These are phyloP conservation scores for Uncinocarpus reesii DNA, from an alignment of 2,329 filamentous ascomycete genomes.

Conservation along the genomic window DNA sequence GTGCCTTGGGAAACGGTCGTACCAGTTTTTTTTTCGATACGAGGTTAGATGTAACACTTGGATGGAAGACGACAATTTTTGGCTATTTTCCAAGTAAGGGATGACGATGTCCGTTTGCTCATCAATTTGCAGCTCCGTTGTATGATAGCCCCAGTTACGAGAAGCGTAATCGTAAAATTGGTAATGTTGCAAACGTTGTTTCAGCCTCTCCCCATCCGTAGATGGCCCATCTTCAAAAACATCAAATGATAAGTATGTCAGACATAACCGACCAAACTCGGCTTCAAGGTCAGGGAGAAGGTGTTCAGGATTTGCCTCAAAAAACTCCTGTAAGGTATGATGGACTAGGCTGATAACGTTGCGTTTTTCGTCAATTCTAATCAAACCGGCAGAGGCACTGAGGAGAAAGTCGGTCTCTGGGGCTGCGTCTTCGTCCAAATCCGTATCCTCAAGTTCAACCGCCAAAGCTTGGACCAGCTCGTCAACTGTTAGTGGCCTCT, in stretches of 20 bases:
- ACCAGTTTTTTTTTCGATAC: constrained; percentile 9
- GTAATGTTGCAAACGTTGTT: constrained; percentile 9
- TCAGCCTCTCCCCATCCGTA: constrained; percentile 3
- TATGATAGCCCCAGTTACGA: constrained; percentile 11
- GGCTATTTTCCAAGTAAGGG: constrained; percentile 2
- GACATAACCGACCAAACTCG: constrained; percentile 15
- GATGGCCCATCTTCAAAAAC: constrained; percentile 14
- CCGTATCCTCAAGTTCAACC: constrained; percentile 8
- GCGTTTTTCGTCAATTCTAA: constrained; percentile 14
- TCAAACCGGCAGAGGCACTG: constrained; percentile 15
- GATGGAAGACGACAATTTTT: constrained; percentile 9
- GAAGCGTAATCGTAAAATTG: constrained; percentile 13
- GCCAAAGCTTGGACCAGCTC: constrained; percentile 15
- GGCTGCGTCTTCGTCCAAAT: constrained; percentile 8
- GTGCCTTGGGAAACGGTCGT: constrained; percentile 7
- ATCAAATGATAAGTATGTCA: constrained; percentile 20
- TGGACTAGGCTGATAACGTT: constrained; percentile 15
- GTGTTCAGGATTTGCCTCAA: constrained; percentile 13
- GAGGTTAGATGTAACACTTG: constrained; percentile 9
- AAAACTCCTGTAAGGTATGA: constrained; percentile 20
- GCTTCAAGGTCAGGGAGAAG: constrained; percentile 16
- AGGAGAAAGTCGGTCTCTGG: constrained; percentile 6
- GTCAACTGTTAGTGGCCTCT: constrained; percentile 5
- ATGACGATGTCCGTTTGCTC: constrained; percentile 4
- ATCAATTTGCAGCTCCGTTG: not conserved